Percentiles rank a stretch among this genome's conserved stretches.
Evolutionary conservation across 768 basidiomycete genomes (phyloP).

Genomic region (Leccinellum albellum): DNA sequence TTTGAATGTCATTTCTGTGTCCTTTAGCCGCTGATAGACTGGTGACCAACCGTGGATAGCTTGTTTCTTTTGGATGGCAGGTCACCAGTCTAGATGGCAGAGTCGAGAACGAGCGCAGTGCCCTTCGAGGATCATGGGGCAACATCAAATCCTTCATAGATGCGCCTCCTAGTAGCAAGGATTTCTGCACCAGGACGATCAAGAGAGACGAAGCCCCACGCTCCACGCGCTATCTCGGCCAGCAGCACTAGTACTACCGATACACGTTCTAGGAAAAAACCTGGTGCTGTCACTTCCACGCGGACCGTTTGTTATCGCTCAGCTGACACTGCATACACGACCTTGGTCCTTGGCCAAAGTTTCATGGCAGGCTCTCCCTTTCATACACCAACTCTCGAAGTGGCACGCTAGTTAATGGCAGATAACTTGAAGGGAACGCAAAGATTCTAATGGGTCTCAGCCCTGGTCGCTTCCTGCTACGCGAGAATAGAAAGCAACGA

Average conservation of each 20-base stretch:
- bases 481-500: not conserved
- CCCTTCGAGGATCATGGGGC: no score
- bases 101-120: no score
- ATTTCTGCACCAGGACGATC: not conserved
- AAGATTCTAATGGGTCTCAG: no score
- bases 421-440: no score
- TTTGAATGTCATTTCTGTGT: not conserved
- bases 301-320: no score
- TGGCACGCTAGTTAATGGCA: no score
- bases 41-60: not conserved
- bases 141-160: not conserved
- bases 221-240: no score
- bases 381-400: not conserved
- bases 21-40: no score
- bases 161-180: no score
- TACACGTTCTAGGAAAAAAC: not conserved
- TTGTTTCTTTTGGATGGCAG: not conserved
- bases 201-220: no score
- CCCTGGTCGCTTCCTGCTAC: not conserved
- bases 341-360: not conserved
- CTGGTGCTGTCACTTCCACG: not conserved
- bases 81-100: not conserved
- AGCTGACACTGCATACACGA: no score
- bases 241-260: no score
- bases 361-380: not conserved